Conservation (phyloP, 1,139 yeast genomes). For the Hyphopichia fennica region DNA sequence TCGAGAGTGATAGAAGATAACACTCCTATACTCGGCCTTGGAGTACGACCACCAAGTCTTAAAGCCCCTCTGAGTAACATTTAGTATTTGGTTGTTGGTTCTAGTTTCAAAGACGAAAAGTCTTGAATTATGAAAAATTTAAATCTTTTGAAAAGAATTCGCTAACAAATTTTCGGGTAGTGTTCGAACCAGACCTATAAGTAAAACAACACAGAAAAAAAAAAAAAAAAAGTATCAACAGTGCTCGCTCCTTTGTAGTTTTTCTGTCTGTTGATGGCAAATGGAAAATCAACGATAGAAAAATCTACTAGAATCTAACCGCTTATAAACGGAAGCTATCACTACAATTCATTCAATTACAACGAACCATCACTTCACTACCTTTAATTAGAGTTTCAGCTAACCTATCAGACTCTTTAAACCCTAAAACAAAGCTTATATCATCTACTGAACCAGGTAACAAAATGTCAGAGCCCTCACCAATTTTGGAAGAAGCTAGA, state of each 20-base stretch:
- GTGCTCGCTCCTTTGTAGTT: background rate
- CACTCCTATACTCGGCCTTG: background rate
- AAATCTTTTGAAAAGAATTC: too few species aligned
- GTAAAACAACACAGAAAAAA: too few species aligned
- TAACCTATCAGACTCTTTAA: too few species aligned
- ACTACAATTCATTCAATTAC: too few species aligned
- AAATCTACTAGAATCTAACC: too few species aligned
- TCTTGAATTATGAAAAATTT: background rate
- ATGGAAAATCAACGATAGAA: background rate
- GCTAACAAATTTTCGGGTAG: too few species aligned
- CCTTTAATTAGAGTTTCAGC: too few species aligned
- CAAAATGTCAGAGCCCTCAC: conserved; percentile 13
- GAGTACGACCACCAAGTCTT: background rate
- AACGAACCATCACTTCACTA: too few species aligned
- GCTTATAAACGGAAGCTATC: too few species aligned
- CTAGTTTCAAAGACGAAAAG: background rate
- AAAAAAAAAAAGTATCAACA: background rate
- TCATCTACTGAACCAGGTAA: too few species aligned
- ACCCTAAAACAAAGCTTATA: too few species aligned
- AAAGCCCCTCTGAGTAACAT: background rate
- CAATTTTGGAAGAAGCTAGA: conserved; percentile 57
- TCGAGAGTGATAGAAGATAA: background rate
- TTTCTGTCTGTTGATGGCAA: background rate
- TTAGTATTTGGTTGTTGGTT: background rate
- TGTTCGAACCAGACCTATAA: background rate